Evolutionary conservation across 768 basidiomycete species (phyloP).

Genomic region (Naganishia friedmannii): DNA sequence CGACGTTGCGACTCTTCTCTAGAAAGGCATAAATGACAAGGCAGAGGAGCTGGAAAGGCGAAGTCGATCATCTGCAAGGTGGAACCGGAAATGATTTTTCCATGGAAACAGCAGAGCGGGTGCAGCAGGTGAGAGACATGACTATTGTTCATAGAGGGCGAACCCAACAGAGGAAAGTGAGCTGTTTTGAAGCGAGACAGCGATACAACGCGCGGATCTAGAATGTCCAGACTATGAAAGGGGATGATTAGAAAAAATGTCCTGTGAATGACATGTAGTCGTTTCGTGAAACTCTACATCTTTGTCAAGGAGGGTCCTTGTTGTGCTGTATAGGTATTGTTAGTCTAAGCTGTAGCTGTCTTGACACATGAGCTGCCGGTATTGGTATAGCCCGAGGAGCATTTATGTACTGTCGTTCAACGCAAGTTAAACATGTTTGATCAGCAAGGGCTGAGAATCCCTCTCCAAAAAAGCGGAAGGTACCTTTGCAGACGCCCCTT

Average conservation of each 20-base stretch:
- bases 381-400: not conserved
- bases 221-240: not conserved
- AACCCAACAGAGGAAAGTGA: not conserved
- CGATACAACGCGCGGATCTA: not conserved
- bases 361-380: slow-evolving; percentile 14
- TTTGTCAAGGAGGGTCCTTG: not conserved
- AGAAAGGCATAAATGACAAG: too few relatives aligned
- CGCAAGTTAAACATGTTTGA: not conserved
- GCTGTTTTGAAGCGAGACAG: not conserved
- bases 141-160: not conserved
- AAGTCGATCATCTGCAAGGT: too few relatives aligned
- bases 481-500: slow-evolving; percentile 36
- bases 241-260: not conserved
- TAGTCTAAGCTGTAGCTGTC: not conserved
- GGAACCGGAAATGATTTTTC: too few relatives aligned
- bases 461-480: not conserved
- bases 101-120: too few relatives aligned
- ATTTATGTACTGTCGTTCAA: not conserved
- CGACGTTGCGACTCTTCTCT: too few relatives aligned
- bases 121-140: not conserved
- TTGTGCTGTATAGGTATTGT: not conserved
- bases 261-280: not conserved
- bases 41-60: too few relatives aligned
- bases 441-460: not conserved
- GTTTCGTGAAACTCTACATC: not conserved